Evolutionary conservation across 1,139 yeast species (phyloP), one percentile per base, ranked within the genome.

Genomic region (Geotrichum europaeum): DNA sequence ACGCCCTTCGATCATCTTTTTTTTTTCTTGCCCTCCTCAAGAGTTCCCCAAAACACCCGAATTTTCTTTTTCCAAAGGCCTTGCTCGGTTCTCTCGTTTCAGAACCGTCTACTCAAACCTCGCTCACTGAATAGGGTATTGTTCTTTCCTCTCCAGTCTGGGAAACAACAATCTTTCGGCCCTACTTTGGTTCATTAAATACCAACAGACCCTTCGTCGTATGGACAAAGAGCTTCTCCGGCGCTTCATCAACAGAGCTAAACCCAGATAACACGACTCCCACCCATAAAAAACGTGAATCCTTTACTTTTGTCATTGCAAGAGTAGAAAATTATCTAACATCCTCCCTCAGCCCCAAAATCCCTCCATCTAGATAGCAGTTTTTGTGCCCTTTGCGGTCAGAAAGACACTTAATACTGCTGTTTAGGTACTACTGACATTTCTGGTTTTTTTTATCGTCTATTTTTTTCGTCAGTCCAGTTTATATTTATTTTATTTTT

Each of bases 211-310:
- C 62, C 59, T 55, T 59, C 71, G 66, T 68, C 73, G 74, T 66
- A 74, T 74, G 77, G 70, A 74, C 71, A 72, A 71, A 69, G 76
- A 73, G 72, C 70, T 71, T 61, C 71, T 72, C 63, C 69, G 71
- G 64, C 73, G 75, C 62, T 73, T 72, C 67, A 72, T 76, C 63
- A 76, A 78, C 68, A 77, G 78, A 52, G 72, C 76, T 51, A 75
- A 76, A 61, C 69, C 69, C 63, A 71, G 76, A 72, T 75, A 74
- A 72, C 77, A 74, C 73, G 69, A 65, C 70, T 58, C 65, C 65
- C 69, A 63, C 67, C 82, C 80, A 76, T 78, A 79, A 78, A 76
- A 80, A 79, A 76, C 77, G 81, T 78, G 77, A 78, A 80, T 77
- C 59, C 51, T 49, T 49, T 43, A 34, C 60, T 52, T 55, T 58